Conservation (phyloP, 2,329 filamentous ascomycete genomes). For the Aspergillus caelatus region DNA sequence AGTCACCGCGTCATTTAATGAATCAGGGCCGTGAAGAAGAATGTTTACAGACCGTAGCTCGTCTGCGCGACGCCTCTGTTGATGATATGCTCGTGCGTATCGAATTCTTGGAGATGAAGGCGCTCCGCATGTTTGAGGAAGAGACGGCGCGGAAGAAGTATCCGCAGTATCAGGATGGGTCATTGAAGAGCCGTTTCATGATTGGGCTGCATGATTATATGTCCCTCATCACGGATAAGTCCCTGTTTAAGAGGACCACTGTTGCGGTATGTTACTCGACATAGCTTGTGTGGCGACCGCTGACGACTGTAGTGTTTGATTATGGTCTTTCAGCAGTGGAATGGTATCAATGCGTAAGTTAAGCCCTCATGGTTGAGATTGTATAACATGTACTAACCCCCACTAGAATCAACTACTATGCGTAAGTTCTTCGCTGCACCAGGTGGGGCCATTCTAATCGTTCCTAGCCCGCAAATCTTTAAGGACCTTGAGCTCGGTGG, state of each 20-base stretch:
- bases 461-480: slow-evolving; percentile 36
- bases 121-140: slow-evolving; percentile 74
- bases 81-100: slow-evolving; percentile 72
- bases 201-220: slow-evolving; percentile 56
- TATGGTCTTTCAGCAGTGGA: slow-evolving; percentile 53
- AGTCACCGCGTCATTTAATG: slow-evolving; percentile 72
- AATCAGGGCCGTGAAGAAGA: slow-evolving; percentile 70
- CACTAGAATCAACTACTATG: slow-evolving; percentile 42
- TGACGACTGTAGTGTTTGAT: slow-evolving; percentile 62
- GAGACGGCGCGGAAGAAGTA: slow-evolving; percentile 67
- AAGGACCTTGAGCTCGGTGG: slow-evolving; percentile 35
- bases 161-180: slow-evolving; percentile 64
- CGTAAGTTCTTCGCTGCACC: slow-evolving; percentile 20
- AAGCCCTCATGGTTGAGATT: neutral
- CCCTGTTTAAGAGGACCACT: slow-evolving; percentile 39
- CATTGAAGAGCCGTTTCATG: slow-evolving; percentile 65
- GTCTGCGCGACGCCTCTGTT: slow-evolving; percentile 62
- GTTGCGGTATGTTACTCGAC: slow-evolving; percentile 37
- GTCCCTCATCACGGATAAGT: slow-evolving; percentile 36
- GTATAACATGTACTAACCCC: neutral
- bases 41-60: slow-evolving; percentile 63
- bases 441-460: neutral
- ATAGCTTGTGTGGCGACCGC: slow-evolving; percentile 49
- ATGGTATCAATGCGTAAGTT: slow-evolving; percentile 36
- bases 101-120: slow-evolving; percentile 78